Conservation (phyloP, 176 grass and related monocot genomes). For the Pontederia paniculata region DNA sequence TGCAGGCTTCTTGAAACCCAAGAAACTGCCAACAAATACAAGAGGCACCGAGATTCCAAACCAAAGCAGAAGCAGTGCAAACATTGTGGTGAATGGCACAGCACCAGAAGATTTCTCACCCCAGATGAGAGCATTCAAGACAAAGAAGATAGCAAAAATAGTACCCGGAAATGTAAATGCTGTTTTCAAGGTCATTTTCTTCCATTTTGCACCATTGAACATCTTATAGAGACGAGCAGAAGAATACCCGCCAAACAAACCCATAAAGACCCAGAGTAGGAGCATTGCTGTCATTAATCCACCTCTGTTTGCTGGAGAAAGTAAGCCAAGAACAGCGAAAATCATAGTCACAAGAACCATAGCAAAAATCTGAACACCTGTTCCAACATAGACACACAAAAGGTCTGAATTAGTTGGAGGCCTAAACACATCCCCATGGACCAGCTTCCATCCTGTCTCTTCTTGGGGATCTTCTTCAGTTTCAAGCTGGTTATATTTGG, state of each 20-base stretch:
- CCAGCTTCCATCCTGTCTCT: constrained; percentile 94
- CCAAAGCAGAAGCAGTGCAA: constrained; percentile 92
- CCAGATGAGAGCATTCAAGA: constrained; percentile 75
- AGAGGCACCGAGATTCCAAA: constrained; percentile 82
- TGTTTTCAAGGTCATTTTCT: constrained; percentile 67
- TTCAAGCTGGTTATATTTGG: constrained; percentile 87
- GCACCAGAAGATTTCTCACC: constrained; percentile 85
- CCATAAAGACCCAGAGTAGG: constrained; percentile 92
- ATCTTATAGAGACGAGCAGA: constrained; percentile 65
- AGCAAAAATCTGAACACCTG: constrained; percentile 70
- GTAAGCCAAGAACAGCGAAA: constrained; percentile 83
- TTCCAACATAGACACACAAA: constrained; percentile 88
- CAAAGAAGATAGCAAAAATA: constrained; percentile 63
- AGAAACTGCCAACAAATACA: constrained; percentile 75
- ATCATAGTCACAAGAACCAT: constrained; percentile 94
- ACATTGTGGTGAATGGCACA: constrained; percentile 91
- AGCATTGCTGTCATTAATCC: constrained; percentile 91
- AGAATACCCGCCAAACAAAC: constrained; percentile 69
- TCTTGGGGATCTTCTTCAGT: constrained; percentile 85
- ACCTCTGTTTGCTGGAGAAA: constrained; percentile 88
- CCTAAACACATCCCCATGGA: constrained; percentile 79
- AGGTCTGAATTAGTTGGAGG: constrained; percentile 52
- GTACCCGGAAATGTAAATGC: constrained; percentile 71
- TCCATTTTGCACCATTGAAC: constrained; percentile 79
- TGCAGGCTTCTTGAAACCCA: constrained; percentile 72